Evolutionary conservation across 2,329 filamentous ascomycete species (phyloP).

Genomic region (Tolypocladium ophioglossoides): DNA sequence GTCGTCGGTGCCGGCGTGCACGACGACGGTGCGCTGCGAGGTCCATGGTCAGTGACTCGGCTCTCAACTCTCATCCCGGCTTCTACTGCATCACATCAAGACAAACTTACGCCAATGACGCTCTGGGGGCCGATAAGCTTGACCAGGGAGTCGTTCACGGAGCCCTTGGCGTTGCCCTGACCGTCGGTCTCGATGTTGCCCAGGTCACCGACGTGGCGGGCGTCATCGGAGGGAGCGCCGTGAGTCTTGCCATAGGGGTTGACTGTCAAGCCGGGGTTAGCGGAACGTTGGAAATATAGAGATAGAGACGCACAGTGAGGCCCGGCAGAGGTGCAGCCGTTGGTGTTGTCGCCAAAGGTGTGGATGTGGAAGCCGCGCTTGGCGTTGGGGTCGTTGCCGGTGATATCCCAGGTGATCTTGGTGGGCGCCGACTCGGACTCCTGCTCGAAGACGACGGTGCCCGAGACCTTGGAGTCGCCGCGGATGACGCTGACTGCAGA

Average conservation of each 20-base stretch:
- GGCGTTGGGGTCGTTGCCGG: slow-evolving; percentile 86
- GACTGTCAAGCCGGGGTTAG: slow-evolving; percentile 44
- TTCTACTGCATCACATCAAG: too few relatives aligned
- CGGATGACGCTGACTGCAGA: slow-evolving; percentile 82
- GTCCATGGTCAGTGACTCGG: neutral
- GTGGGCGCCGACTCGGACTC: slow-evolving; percentile 70
- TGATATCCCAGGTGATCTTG: slow-evolving; percentile 85
- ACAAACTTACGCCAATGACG: slow-evolving; percentile 74
- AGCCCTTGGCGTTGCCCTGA: slow-evolving; percentile 82
- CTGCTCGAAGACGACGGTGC: slow-evolving; percentile 94
- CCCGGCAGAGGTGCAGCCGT: slow-evolving; percentile 96
- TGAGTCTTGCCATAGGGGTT: slow-evolving; percentile 92
- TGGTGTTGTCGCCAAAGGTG: slow-evolving; percentile 99
- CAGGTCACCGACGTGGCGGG: slow-evolving; percentile 92
- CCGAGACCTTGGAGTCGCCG: slow-evolving; percentile 92
- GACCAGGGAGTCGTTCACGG: slow-evolving; percentile 67
- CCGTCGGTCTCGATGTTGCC: slow-evolving; percentile 95
- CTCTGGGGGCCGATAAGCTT: slow-evolving; percentile 96
- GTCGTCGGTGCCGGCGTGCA: slow-evolving; percentile 92
- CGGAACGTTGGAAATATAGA: neutral
- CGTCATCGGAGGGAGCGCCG: slow-evolving; percentile 72
- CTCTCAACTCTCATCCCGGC: neutral
- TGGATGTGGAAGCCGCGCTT: slow-evolving; percentile 98
- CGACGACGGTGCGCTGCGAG: slow-evolving; percentile 76
- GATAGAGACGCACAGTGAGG: slow-evolving; percentile 70